Evolutionary conservation across 495 filamentous ascomycete genomes (phyloP).

Genomic region (Penicillium manginii): DNA sequence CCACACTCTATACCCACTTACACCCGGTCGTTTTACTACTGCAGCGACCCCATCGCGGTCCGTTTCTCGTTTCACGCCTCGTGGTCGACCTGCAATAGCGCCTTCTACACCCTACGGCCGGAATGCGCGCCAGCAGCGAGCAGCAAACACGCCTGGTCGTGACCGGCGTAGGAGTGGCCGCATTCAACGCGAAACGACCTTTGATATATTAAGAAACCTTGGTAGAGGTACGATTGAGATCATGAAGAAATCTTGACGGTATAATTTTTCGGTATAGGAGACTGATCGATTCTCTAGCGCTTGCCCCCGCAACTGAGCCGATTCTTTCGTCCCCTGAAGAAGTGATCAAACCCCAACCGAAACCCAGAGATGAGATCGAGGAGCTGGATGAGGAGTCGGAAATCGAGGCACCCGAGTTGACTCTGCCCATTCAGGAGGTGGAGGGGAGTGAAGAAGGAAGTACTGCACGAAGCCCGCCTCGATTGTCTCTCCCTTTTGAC

Average conservation of each 20-base stretch:
- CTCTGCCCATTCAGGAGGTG: conserved; percentile 66
- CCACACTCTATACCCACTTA: conserved; percentile 41
- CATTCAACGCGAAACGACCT: conserved; percentile 74
- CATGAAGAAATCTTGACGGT: neutral
- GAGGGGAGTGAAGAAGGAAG: conserved; percentile 48
- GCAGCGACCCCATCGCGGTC: conserved; percentile 41
- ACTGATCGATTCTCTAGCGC: conserved; percentile 32
- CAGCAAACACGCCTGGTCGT: conserved; percentile 76
- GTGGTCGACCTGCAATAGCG: conserved; percentile 38
- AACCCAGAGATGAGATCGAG: conserved; percentile 48
- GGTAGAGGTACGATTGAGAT: conserved; percentile 51
- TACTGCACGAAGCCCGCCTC: conserved; percentile 60
- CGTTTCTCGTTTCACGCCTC: conserved; percentile 41
- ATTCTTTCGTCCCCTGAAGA: conserved; percentile 63
- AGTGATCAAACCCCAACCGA: conserved; percentile 29
- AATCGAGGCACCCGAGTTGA: conserved; percentile 65
- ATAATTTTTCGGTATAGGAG: neutral
- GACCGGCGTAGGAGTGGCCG: conserved; percentile 66
- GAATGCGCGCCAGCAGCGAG: conserved; percentile 71
- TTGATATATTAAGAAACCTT: conserved; percentile 68
- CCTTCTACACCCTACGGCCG: conserved; percentile 74
- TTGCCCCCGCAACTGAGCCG: conserved; percentile 61
- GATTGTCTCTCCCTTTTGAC: conserved; percentile 63
- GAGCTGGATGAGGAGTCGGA: conserved; percentile 68
- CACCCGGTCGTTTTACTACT: conserved; percentile 43